Percentiles rank a stretch among this genome's conserved stretches.
These are phyloP conservation scores for Aureobasidium leucospermi DNA, from an alignment of 2,329 filamentous ascomycete genomes.

Conservation along the genomic window DNA sequence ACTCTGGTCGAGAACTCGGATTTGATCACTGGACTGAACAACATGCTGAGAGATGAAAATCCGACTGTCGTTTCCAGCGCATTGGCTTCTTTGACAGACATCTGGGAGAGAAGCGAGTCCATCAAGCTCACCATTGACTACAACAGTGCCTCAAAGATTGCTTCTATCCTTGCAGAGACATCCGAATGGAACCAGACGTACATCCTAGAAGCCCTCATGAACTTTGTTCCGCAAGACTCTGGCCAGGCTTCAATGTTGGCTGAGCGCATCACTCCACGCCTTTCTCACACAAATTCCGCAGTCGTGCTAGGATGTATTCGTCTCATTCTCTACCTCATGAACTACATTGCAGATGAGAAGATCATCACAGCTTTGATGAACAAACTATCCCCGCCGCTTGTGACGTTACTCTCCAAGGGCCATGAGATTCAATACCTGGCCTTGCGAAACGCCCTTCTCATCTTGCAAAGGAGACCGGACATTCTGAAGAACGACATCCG, in stretches of 20 bases:
- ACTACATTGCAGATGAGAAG: conserved; percentile 91
- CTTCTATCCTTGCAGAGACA: conserved; percentile 91
- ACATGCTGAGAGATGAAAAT: conserved; percentile 88
- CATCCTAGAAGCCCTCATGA: conserved; percentile 95
- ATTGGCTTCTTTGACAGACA: conserved; percentile 85
- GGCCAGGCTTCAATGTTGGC: conserved; percentile 82
- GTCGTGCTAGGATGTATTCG: conserved; percentile 94
- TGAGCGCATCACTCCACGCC: conserved; percentile 86
- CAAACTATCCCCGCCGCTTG: conserved; percentile 89
- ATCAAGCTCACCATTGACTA: conserved; percentile 99
- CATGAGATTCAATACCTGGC: conserved; percentile 98
- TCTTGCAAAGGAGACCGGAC: conserved; percentile 85
- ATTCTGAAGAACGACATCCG: conserved; percentile 93
- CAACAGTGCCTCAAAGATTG: conserved; percentile 93
- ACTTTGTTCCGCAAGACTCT: conserved; percentile 88
- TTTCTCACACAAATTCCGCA: conserved; percentile 94
- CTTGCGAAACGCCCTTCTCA: conserved; percentile 84
- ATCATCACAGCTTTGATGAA: conserved; percentile 79
- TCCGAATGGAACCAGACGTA: conserved; percentile 99
- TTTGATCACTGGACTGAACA: conserved; percentile 84
- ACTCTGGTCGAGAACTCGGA: conserved; percentile 84
- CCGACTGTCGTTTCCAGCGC: conserved; percentile 95
- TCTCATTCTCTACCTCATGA: conserved; percentile 96
- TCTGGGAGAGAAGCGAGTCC: conserved; percentile 94
- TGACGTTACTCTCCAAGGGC: conserved; percentile 90